These are phyloP conservation scores for Backusella mclennaniae DNA, from an alignment of 192 early-diverging fungal genomes.

Conservation along the genomic window DNA sequence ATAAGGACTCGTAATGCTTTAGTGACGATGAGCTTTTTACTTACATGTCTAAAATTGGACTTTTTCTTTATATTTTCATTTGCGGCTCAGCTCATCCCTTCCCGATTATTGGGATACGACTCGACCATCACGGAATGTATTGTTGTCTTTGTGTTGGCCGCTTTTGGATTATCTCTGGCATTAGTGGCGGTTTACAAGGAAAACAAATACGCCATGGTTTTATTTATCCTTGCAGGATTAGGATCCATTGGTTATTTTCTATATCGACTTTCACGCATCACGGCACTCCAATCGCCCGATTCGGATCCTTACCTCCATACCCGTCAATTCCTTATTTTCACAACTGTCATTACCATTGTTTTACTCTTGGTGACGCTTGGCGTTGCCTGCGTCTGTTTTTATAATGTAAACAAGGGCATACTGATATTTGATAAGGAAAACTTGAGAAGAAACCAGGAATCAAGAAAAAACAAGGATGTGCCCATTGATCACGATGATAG, in stretches of 20 bases:
- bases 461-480: not conserved
- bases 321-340: constrained; percentile 40
- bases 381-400: constrained; percentile 12
- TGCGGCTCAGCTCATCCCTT: constrained; percentile 45
- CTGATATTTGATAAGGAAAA: not conserved
- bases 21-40: constrained; percentile 30
- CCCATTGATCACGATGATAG: constrained; percentile 2
- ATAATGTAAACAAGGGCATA: constrained; percentile 5
- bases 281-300: not conserved
- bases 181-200: constrained; percentile 30
- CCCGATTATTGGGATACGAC: constrained; percentile 30
- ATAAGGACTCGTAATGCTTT: constrained; percentile 28
- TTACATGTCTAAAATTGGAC: constrained; percentile 45
- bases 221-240: constrained; percentile 9
- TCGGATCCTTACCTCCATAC: constrained; percentile 44
- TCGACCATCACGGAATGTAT: constrained; percentile 27
- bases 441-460: not conserved
- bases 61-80: constrained; percentile 44
- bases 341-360: constrained; percentile 21
- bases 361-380: constrained; percentile 22
- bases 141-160: constrained; percentile 36
- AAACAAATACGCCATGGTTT: constrained; percentile 32
- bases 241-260: constrained; percentile 31
- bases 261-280: constrained; percentile 26
- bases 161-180: constrained; percentile 22